phyloP scores from a whole-genome alignment of 495 filamentous ascomycete genomes.

The Aspergillus olivimuriae region DNA sequence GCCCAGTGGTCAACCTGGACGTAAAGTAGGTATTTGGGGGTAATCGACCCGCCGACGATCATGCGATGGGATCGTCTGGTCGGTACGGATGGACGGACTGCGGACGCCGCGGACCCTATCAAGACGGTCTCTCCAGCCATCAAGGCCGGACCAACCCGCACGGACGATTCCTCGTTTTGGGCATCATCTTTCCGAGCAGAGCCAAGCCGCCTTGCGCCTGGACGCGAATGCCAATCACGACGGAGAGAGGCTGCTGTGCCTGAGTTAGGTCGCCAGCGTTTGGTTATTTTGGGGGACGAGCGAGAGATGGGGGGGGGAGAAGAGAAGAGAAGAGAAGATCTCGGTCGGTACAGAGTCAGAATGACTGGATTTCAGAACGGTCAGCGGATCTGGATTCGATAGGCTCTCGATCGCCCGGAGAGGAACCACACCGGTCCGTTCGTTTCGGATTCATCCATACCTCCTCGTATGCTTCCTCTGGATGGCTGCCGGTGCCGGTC shows the following conservation, averaged over 20 bases:
- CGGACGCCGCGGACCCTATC: constrained; percentile 17
- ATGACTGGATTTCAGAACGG: too few relatives aligned
- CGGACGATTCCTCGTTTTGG: constrained; percentile 8
- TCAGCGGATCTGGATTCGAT: background rate
- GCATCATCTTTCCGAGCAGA: constrained; percentile 16
- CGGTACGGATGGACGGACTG: constrained; percentile 9
- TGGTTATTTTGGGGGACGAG: background rate
- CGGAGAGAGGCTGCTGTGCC: constrained; percentile 2
- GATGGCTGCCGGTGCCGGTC: too few relatives aligned
- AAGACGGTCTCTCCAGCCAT: constrained; percentile 11
- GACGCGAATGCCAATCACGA: background rate
- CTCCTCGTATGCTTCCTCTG: background rate
- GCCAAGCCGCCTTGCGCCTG: background rate
- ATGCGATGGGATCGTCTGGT: constrained; percentile 16
- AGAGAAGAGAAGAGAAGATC: background rate
- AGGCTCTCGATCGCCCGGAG: constrained; percentile 1
- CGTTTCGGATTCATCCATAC: background rate
- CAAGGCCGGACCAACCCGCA: too few relatives aligned
- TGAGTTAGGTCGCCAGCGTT: constrained; percentile 7
- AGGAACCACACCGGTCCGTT: background rate
- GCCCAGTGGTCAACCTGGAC: background rate
- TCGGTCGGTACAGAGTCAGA: too few relatives aligned
- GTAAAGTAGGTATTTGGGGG: constrained; percentile 11
- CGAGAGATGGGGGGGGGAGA: background rate
- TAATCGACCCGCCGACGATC: constrained; percentile 14